These are phyloP conservation scores for Metschnikowia henanensis DNA, from an alignment of 805 yeast genomes.

Conservation along the genomic window DNA sequence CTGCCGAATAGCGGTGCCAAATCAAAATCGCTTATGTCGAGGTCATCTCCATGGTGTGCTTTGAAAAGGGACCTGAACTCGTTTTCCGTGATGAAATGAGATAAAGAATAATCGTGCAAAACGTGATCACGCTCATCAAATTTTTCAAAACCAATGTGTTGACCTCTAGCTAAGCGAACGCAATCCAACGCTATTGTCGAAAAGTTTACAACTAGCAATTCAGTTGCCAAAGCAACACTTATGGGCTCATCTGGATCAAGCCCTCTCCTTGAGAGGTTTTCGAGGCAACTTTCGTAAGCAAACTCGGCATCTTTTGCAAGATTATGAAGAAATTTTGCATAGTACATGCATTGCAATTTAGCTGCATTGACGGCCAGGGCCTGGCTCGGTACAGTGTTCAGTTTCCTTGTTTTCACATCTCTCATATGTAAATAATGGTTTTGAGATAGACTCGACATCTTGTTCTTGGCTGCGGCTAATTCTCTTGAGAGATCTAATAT, in stretches of 20 bases:
- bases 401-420: constrained; percentile 66
- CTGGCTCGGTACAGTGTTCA: constrained; percentile 47
- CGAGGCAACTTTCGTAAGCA: constrained; percentile 44
- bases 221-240: constrained; percentile 38
- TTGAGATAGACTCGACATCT: constrained; percentile 7
- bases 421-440: constrained; percentile 15
- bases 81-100: constrained; percentile 11
- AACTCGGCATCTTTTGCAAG: constrained; percentile 16
- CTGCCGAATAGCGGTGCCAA: constrained; percentile 28
- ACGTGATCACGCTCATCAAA: constrained; percentile 30
- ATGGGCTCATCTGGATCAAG: constrained; percentile 51
- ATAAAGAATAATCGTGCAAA: constrained; percentile 7
- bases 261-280: constrained; percentile 48
- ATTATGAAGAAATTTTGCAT: constrained; percentile 42
- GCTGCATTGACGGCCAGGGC: constrained; percentile 49
- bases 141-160: constrained; percentile 37
- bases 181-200: constrained; percentile 43
- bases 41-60: constrained; percentile 14
- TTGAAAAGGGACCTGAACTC: constrained; percentile 11
- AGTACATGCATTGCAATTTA: constrained; percentile 60
- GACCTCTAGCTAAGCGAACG: constrained; percentile 46
- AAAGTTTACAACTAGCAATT: constrained; percentile 37
- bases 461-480: constrained; percentile 9
- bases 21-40: constrained; percentile 22
- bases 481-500: constrained; percentile 8